Evolutionary conservation across 495 filamentous ascomycete genomes (phyloP), one percentile per base, ranked within the genome.

Genomic region (Trichoderma gamsii): DNA sequence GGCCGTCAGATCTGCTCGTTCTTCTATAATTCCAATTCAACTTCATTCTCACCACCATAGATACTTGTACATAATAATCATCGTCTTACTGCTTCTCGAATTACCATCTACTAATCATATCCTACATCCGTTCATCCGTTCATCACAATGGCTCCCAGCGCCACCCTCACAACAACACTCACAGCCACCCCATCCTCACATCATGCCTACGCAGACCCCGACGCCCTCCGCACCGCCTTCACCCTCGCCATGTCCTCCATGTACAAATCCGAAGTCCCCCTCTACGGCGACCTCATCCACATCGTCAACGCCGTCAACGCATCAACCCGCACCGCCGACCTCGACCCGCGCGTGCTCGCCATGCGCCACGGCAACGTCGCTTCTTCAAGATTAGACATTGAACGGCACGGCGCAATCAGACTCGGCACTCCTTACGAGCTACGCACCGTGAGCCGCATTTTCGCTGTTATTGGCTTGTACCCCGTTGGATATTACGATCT

Each of bases 401-500:
- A 82, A 56, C 69, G 80, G 66, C 80, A 82, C 38, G 80, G 80
- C 11, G 80, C 80, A 29, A 81, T 82, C 41, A 74, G 80, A 4
- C 70, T 82, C 1, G 80, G 80, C 2, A 82, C 75, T 0, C 56
- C 74, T 4, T 52, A 78, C 43, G 80, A 82, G 65, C 72, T 82
- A 4, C 69, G 68, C 46, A 78, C 73, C 1, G 76, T 81, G 43
- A 66, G 74, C 32, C 78, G 78, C 41, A 74, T 82, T 68, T 81
- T 82, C 65, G 70, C 72, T 35, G 66, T 81, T 43, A 72, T 82
- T 70, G 78, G 77, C 21, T 80, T 82, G 80, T 68, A 74, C 41
- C 77, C 80, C 0, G 78, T 80, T 6, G 80, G 79, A 25, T 82
- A 82, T 70, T 82, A 82, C 65, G 78, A 82, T 64, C 72, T 82